phyloP scores from a whole-genome alignment of 1,139 yeast genomes.

The Groenewaldozyma auringiensis region DNA sequence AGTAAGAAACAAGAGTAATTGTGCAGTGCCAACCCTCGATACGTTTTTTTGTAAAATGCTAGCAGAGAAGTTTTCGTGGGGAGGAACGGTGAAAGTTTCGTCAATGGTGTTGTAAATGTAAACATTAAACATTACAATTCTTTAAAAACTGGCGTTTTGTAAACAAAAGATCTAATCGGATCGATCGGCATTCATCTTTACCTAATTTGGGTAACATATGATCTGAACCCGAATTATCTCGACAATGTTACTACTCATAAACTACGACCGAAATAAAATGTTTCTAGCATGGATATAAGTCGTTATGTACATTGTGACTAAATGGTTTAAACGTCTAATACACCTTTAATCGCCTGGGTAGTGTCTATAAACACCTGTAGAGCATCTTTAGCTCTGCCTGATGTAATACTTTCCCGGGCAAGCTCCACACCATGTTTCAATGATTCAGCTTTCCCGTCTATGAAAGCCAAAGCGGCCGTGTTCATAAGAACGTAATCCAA shows the following conservation, averaged over 20 bases:
- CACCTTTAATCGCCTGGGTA: conserved; percentile 7
- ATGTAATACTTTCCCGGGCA: conserved; percentile 59
- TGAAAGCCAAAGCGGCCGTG: conserved; percentile 77
- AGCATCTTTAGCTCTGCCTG: conserved; percentile 59
- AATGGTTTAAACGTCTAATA: not conserved
- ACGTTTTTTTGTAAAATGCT: not conserved
- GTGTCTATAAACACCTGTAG: conserved; percentile 50
- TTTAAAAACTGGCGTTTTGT: not conserved
- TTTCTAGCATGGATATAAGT: not conserved
- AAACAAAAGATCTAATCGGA: not conserved
- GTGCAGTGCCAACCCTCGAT: no score
- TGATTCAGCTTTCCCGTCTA: conserved; percentile 55
- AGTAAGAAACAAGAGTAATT: no score
- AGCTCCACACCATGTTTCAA: conserved; percentile 73
- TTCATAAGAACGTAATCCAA: conserved; percentile 84
- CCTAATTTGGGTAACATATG: no score
- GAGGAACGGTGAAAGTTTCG: not conserved
- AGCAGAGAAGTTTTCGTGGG: no score
- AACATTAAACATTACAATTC: not conserved
- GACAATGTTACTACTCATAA: no score
- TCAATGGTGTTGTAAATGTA: not conserved
- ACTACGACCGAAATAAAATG: no score
- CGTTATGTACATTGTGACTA: not conserved
- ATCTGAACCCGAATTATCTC: no score
- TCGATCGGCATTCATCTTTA: not conserved